phyloP scores from a whole-genome alignment of 75 land plant species.

The Larix kaempferi region DNA sequence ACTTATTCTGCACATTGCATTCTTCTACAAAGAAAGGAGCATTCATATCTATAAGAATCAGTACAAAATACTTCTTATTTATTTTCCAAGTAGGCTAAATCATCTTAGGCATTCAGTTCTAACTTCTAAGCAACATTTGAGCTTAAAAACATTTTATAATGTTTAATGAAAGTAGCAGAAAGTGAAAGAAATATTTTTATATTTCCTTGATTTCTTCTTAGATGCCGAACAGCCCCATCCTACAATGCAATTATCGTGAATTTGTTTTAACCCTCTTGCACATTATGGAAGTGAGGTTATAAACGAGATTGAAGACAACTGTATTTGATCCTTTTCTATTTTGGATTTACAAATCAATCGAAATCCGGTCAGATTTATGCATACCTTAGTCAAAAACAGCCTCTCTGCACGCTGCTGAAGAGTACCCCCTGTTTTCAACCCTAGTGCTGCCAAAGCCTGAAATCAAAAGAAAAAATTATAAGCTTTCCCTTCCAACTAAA shows the following conservation, averaged over 20 bases:
- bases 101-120: not conserved
- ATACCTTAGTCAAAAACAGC: constrained; percentile 88
- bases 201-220: not conserved
- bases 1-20: not conserved
- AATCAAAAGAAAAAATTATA: not conserved
- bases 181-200: not conserved
- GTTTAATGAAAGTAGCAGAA: not conserved
- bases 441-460: constrained; percentile 82
- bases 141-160: not conserved
- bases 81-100: not conserved
- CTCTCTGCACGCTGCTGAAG: constrained; percentile 97
- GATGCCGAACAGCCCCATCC: not conserved
- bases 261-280: not conserved
- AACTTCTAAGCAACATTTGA: not conserved
- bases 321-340: not conserved
- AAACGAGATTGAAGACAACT: not conserved
- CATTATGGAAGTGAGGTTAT: not conserved
- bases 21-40: not conserved
- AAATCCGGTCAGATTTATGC: not conserved
- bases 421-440: constrained; percentile 95
- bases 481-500: not conserved
- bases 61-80: not conserved
- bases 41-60: not conserved
- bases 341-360: not conserved
- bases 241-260: not conserved